These are phyloP conservation scores for Ascobolus immersus DNA, from an alignment of 495 filamentous ascomycete species.

Conservation along the genomic window DNA sequence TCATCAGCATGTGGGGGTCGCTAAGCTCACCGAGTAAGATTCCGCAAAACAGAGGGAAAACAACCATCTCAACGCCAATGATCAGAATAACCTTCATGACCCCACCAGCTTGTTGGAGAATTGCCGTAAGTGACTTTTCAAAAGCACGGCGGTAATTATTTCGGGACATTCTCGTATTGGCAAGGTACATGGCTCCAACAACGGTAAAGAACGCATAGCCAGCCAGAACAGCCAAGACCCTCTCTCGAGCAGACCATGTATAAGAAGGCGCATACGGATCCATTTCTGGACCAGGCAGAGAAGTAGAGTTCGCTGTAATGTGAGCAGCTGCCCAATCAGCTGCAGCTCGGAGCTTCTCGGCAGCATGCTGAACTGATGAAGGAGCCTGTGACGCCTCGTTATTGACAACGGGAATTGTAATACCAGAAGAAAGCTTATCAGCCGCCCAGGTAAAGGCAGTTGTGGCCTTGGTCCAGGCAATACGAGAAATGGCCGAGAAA, in stretches of 20 bases:
- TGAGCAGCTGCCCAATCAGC: too few species aligned
- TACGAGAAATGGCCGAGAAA: too few species aligned
- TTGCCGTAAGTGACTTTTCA: slow-evolving; percentile 56
- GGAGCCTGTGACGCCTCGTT: not conserved
- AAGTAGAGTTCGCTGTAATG: slow-evolving; percentile 1
- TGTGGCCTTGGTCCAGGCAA: too few species aligned
- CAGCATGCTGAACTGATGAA: slow-evolving; percentile 10
- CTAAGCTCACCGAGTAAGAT: slow-evolving; percentile 32
- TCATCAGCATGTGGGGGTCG: not conserved
- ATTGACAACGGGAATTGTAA: not conserved
- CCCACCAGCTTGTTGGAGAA: slow-evolving; percentile 73
- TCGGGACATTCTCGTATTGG: slow-evolving; percentile 36
- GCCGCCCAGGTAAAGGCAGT: too few species aligned
- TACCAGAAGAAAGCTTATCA: too few species aligned
- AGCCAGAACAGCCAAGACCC: slow-evolving; percentile 35
- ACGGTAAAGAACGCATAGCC: slow-evolving; percentile 56
- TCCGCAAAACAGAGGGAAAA: slow-evolving; percentile 88
- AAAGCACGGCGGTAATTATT: slow-evolving; percentile 40
- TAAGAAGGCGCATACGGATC: slow-evolving; percentile 8
- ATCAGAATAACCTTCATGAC: slow-evolving; percentile 97
- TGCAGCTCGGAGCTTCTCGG: too few species aligned
- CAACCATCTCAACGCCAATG: slow-evolving; percentile 96
- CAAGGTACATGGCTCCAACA: slow-evolving; percentile 53
- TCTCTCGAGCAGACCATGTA: slow-evolving; percentile 15
- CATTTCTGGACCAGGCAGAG: slow-evolving; percentile 1